Base-by-base conservation (phyloP, 73 alveolate species). In the Durusdinium trenchii region DNA sequence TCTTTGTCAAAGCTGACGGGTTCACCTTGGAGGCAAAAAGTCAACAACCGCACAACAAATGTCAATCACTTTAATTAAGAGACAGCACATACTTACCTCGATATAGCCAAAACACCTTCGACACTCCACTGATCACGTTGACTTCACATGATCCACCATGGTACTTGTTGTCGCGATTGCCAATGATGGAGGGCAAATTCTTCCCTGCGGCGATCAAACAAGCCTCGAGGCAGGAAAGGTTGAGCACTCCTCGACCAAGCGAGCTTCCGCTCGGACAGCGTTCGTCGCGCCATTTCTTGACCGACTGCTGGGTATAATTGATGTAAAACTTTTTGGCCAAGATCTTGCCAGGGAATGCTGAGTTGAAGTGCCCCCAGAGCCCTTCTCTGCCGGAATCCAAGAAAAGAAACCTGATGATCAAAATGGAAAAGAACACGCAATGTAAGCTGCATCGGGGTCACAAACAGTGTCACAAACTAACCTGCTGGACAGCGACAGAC, bases 91-190 rank as follows among this genome's bases (percentile, higher is more conserved):
- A n/a, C n/a, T n/a, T n/a, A n/a, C n/a, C n/a, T n/a, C n/a, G n/a
- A n/a, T n/a, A n/a, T n/a, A n/a, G n/a, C n/a, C n/a, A n/a, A n/a
- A n/a, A n/a, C n/a, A n/a, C n/a, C 40, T 76, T 76, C 42, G 62
- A 1, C 87, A 76, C 87, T 4, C 45, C 45, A 42, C 62, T 45
- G 40, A 76, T 10, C 42, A 43, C 36, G 60, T 76, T 76, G 62
- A 76, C 26, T 43, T 76, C 87, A 6, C 62, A 43, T 3, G 50
- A 43, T 6, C 87, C 87, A 0, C 62, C 62, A 45, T 76, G 87
- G 61, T 18, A 45, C 61, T 76, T 76, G 87, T 76, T 76, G 28
- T 76, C 87, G 42, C 87, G 32, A 60, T 76, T 76, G 62, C 87
- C 87, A 1, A 76, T 60, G 46, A 76, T 76, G 30, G 36, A 10